phyloP scores from a whole-genome alignment of 2,329 filamentous ascomycete genomes.

The Pyrenophora graminea region DNA sequence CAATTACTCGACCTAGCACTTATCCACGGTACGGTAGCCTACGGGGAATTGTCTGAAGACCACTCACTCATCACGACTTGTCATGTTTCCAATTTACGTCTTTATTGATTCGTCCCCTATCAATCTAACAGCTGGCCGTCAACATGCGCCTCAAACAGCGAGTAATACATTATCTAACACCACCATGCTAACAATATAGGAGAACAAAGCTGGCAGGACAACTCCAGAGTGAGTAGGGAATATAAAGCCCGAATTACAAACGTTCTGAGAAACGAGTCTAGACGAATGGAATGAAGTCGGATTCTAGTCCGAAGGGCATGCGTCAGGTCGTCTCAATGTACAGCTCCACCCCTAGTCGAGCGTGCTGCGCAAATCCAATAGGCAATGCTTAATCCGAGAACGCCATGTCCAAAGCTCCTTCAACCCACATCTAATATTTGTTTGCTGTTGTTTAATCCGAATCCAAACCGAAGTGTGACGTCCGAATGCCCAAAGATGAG shows the following conservation, averaged over 20 bases:
- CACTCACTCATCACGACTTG: not conserved
- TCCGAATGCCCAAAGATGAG: constrained; percentile 34
- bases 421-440: constrained; percentile 17
- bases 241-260: constrained; percentile 12
- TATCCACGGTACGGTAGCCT: no score
- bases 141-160: constrained; percentile 13
- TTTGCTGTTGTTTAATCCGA: constrained; percentile 25
- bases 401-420: constrained; percentile 29
- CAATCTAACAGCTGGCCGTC: constrained; percentile 22
- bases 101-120: constrained; percentile 31
- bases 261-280: constrained; percentile 9
- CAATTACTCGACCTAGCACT: no score
- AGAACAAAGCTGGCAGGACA: constrained; percentile 12
- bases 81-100: constrained; percentile 24
- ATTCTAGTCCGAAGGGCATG: constrained; percentile 12
- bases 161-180: constrained; percentile 20
- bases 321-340: constrained; percentile 31
- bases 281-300: constrained; percentile 6
- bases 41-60: no score
- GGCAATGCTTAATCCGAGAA: constrained; percentile 27
- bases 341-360: constrained; percentile 39
- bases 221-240: constrained; percentile 5
- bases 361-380: constrained; percentile 22
- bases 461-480: constrained; percentile 34
- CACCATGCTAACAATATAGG: constrained; percentile 9